These are phyloP conservation scores for Metschnikowia orientalis DNA, from an alignment of 805 yeast genomes.

Conservation along the genomic window DNA sequence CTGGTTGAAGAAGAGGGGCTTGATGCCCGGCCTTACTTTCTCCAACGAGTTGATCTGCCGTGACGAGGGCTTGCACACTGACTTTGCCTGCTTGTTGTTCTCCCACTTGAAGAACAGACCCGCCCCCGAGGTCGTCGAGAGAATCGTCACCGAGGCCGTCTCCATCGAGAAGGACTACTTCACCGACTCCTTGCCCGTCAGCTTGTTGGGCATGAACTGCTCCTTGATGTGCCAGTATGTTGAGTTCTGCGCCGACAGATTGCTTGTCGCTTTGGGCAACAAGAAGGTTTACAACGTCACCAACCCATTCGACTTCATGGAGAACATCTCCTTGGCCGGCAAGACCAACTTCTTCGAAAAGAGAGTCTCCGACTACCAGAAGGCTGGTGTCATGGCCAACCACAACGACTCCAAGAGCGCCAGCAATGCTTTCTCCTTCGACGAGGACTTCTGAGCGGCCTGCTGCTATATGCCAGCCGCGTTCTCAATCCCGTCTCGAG, in stretches of 20 bases:
- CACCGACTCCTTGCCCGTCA: slow-evolving; percentile 84
- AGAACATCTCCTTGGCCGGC: slow-evolving; percentile 96
- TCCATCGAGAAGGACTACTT: slow-evolving; percentile 70
- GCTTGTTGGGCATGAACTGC: slow-evolving; percentile 91
- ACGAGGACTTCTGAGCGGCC: slow-evolving; percentile 73
- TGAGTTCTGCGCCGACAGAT: slow-evolving; percentile 95
- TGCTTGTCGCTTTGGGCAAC: slow-evolving; percentile 87
- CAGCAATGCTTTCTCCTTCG: slow-evolving; percentile 68
- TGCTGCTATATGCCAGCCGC: slow-evolving; percentile 5
- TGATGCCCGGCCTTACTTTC: slow-evolving; percentile 98
- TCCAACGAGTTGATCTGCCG: slow-evolving; percentile 96
- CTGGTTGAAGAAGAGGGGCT: slow-evolving; percentile 98
- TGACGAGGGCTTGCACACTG: slow-evolving; percentile 98
- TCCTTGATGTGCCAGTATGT: slow-evolving; percentile 96
- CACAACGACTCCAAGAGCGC: slow-evolving; percentile 45
- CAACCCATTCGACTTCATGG: slow-evolving; percentile 98
- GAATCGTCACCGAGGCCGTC: slow-evolving; percentile 92
- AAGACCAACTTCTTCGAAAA: slow-evolving; percentile 98
- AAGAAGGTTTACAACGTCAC: slow-evolving; percentile 79
- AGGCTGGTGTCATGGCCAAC: slow-evolving; percentile 97
- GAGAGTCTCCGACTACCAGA: slow-evolving; percentile 97
- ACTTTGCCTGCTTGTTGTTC: slow-evolving; percentile 93
- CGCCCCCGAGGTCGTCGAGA: slow-evolving; percentile 67
- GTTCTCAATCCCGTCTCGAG: slow-evolving; percentile 6
- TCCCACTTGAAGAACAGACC: slow-evolving; percentile 92